phyloP scores from a whole-genome alignment of 2,329 filamentous ascomycete genomes.

The Ascochyta clinopodiicola region DNA sequence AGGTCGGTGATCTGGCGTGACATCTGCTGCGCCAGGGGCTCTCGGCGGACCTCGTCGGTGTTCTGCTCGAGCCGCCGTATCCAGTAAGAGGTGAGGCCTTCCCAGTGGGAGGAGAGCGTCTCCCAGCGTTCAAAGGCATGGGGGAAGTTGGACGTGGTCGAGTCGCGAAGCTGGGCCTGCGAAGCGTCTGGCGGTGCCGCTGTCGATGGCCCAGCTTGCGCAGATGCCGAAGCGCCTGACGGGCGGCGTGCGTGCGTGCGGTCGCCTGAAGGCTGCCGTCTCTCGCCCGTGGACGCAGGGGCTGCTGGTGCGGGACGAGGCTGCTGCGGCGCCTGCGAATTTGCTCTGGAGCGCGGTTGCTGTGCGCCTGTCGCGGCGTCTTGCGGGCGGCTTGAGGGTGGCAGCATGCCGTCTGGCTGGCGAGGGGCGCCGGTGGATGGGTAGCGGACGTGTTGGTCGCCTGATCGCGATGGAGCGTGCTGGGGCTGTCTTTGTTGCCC shows the following conservation, averaged over 20 bases:
- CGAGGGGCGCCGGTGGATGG: conserved; percentile 34
- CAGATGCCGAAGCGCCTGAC: conserved; percentile 28
- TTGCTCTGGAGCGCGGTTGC: conserved; percentile 39
- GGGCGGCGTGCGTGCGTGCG: conserved; percentile 41
- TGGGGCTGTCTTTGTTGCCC: conserved; percentile 40
- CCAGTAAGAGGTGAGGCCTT: conserved; percentile 97
- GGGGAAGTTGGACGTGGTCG: conserved; percentile 74
- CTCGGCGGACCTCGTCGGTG: conserved; percentile 79
- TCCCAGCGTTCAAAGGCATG: conserved; percentile 99
- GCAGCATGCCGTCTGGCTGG: conserved; percentile 38
- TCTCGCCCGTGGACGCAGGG: conserved; percentile 29
- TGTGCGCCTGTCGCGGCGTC: conserved; percentile 38
- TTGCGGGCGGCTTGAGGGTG: conserved; percentile 30
- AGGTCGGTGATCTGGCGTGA: conserved; percentile 94
- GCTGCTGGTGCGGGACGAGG: conserved; percentile 38
- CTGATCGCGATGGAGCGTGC: conserved; percentile 31
- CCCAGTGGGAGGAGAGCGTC: conserved; percentile 95
- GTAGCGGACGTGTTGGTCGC: conserved; percentile 39
- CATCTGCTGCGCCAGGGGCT: conserved; percentile 85
- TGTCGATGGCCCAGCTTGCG: conserved; percentile 42
- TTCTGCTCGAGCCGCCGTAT: conserved; percentile 92
- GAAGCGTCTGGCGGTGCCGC: conserved; percentile 33
- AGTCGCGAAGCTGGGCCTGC: conserved; percentile 42
- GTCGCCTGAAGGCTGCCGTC: conserved; percentile 40
- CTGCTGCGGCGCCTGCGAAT: conserved; percentile 46